Evolutionary conservation across 805 yeast genomes (phyloP).

Genomic region (Grigorovia jiainica): DNA sequence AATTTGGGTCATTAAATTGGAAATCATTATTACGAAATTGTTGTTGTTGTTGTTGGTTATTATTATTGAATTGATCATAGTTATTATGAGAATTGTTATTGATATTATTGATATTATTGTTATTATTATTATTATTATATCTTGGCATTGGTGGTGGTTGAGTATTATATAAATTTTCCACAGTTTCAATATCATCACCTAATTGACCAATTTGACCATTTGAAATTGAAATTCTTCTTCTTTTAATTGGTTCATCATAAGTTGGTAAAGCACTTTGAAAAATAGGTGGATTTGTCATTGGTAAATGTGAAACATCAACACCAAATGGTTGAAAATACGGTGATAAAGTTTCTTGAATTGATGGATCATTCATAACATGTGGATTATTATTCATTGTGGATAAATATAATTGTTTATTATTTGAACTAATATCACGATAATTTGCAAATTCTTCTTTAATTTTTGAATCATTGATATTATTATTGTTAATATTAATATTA

Average conservation of each 20-base stretch:
- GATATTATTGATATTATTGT: background rate
- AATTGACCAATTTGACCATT: slow-evolving; percentile 81
- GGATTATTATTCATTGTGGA: slow-evolving; percentile 16
- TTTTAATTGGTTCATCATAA: slow-evolving; percentile 23
- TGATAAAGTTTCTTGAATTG: slow-evolving; percentile 31
- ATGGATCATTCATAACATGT: slow-evolving; percentile 24
- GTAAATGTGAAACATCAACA: slow-evolving; percentile 35
- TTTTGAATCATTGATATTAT: background rate
- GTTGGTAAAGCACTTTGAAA: slow-evolving; percentile 34
- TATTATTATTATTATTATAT: background rate
- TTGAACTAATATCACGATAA: slow-evolving; percentile 2
- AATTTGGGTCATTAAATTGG: background rate
- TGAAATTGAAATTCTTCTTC: slow-evolving; percentile 66
- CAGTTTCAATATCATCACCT: slow-evolving; percentile 32
- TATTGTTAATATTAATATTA: background rate
- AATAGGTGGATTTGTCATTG: slow-evolving; percentile 38
- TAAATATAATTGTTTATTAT: slow-evolving; percentile 9
- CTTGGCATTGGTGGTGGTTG: slow-evolving; percentile 21
- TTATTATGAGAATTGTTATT: background rate
- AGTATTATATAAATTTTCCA: slow-evolving; percentile 31
- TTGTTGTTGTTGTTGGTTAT: background rate
- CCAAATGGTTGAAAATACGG: slow-evolving; percentile 37
- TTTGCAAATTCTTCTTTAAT: background rate
- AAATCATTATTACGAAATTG: background rate
- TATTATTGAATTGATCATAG: background rate